Percentiles rank a stretch among this genome's conserved stretches.
These are phyloP conservation scores for Diaporthe australafricana DNA, from an alignment of 2,329 filamentous ascomycete species.

Conservation along the genomic window DNA sequence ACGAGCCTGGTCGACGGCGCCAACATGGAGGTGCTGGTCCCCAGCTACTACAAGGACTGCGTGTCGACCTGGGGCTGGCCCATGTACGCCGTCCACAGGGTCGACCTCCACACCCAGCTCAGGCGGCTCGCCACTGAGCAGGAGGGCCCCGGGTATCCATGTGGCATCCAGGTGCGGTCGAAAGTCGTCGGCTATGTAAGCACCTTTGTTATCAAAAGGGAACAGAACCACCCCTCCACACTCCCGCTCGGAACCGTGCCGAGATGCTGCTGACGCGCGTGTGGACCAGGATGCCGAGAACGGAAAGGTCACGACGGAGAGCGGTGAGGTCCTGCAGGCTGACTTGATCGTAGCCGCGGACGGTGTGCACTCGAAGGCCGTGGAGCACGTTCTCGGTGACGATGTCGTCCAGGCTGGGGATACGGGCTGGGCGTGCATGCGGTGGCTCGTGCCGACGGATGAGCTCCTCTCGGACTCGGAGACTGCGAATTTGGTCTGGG, in stretches of 20 bases:
- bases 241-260: too few species aligned
- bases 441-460: constrained; percentile 13
- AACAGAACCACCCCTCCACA: not conserved
- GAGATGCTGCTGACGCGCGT: too few species aligned
- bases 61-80: constrained; percentile 2
- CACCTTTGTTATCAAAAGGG: not conserved
- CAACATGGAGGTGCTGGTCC: constrained; percentile 9
- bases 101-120: constrained; percentile 23
- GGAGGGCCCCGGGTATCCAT: not conserved
- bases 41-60: constrained; percentile 27
- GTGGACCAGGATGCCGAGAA: constrained; percentile 4
- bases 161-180: not conserved
- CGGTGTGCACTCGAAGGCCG: constrained; percentile 2
- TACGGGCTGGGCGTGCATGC: constrained; percentile 28
- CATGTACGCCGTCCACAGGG: constrained; percentile 25
- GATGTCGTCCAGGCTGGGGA: constrained; percentile 8
- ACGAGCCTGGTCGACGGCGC: constrained; percentile 13
- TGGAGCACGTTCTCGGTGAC: constrained; percentile 21
- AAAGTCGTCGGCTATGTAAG: constrained; percentile 23
- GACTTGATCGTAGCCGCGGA: constrained; percentile 21
- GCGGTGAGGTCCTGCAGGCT: not conserved
- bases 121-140: constrained; percentile 8
- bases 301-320: constrained; percentile 11
- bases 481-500: constrained; percentile 9
- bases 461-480: constrained; percentile 5